Evolutionary conservation across 805 yeast genomes (phyloP).

Genomic region (Candida tibetensis): DNA sequence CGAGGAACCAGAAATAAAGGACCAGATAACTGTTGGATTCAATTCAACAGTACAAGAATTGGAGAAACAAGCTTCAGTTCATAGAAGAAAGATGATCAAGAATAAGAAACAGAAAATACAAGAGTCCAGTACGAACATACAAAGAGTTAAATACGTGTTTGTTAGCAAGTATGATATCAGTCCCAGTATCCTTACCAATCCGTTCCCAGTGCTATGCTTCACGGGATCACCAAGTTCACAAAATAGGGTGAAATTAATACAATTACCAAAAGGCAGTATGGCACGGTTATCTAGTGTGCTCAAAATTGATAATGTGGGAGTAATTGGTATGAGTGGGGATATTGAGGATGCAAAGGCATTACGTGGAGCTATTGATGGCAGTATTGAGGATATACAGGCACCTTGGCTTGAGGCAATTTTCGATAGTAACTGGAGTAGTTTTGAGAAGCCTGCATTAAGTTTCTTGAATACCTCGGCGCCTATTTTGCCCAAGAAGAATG

Average conservation of each 20-base stretch:
- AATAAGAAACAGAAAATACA: conserved; percentile 4
- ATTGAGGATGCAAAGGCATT: conserved; percentile 27
- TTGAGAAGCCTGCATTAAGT: conserved; percentile 37
- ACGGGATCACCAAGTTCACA: conserved; percentile 36
- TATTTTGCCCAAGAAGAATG: conserved; percentile 23
- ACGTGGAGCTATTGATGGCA: conserved; percentile 23
- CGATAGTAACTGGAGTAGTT: conserved; percentile 11
- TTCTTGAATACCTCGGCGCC: conserved; percentile 49
- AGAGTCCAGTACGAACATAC: conserved; percentile 7
- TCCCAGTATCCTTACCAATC: conserved; percentile 51
- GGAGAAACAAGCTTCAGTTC: conserved; percentile 39
- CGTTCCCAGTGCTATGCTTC: conserved; percentile 55
- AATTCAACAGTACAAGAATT: conserved; percentile 51
- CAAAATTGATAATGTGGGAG: conserved; percentile 25
- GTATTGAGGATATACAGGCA: conserved; percentile 37
- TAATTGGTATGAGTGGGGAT: conserved; percentile 33
- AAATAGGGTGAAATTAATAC: conserved; percentile 52
- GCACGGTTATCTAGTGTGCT: conserved; percentile 28
- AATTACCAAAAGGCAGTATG: conserved; percentile 50
- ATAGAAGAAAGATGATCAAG: conserved; percentile 9
- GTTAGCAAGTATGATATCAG: conserved; percentile 58
- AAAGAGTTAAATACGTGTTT: conserved; percentile 42
- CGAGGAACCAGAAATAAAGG: conserved; percentile 21
- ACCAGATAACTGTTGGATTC: conserved; percentile 45
- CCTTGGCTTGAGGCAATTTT: conserved; percentile 45